Evolutionary conservation across 1,284 basidiomycete genomes (phyloP), one percentile per base, ranked within the genome.

Genomic region (Moniliophthora roreri): DNA sequence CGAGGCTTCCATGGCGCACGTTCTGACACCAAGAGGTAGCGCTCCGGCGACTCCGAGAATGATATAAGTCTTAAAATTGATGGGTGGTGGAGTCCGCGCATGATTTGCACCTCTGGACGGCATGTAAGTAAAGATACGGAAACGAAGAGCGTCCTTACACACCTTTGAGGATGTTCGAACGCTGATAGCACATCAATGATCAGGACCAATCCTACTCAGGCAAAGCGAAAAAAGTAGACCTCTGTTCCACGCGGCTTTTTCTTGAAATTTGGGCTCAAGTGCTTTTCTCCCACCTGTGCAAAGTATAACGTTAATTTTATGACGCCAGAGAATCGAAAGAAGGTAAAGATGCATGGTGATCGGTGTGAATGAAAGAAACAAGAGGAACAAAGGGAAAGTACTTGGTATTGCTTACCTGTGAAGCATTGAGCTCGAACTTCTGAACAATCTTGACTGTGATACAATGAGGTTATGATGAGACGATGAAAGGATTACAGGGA

Each of bases 121-220:
- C 48, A 52, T 11, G 40, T 21, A 11, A 37, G 20, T n/a, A 18
- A 16, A 10, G 39, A 42, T 8, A 16, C 16, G 20, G 24, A 23
- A 44, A 37, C 21, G 23, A 24, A 32, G 32, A 50, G 51, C 20
- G 46, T 51, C 15, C 6, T 34, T n/a, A 62, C 71, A 42, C 52
- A 84, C 89, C 89, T 82, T 99, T 99, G 62, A 99, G 84, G 54
- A 99, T 98, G 69, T 98, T 98, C 58, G 95, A 88, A 60, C 97
- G 92, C 95, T 99, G 74, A 53, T 60, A 52, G 61, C 59, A 56
- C 59, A 61, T 58, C 58, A 55, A 46, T 47, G 21, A 60, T 77
- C 60, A 74, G 72, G 58, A 66, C 59, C 50, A 45, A 53, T 40
- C n/a, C 28, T 55, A 38, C 42, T 55, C 48, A 58, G 63, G n/a